Evolutionary conservation across 2,329 filamentous ascomycete species (phyloP), one percentile per base, ranked within the genome.

Genomic region (Dichotomopilus funicola): DNA sequence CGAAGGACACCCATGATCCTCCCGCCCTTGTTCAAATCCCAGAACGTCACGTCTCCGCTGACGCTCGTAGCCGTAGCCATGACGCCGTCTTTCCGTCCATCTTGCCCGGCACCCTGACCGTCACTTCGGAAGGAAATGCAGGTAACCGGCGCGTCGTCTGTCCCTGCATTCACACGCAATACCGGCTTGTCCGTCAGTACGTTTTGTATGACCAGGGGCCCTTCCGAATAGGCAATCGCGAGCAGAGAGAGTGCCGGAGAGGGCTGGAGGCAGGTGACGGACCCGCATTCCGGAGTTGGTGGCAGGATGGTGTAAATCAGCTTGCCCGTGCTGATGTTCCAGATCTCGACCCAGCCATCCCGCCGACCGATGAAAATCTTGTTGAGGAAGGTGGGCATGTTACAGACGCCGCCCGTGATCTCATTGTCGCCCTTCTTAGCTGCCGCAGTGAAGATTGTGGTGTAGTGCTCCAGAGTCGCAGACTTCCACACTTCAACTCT

Each of bases 301-400:
- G 94, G 88, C 11, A 94, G 75, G 51, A 99, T 86, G 1, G 91
- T 95, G 71, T 96, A 95, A 34, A 99, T 83, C 53, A 96, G 78
- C 70, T 95, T 96, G 48, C 82, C 91, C 3, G 89, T 96, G 68
- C 88, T 95, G 58, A 99, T 77, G 67, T 99, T 99, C 92, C 94
- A 99, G 50, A 99, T 95, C 67, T 99, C 94, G 7, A 96, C 86
- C 70, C 85, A 87, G 6, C 94, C 94, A 69, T 99, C 91, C 60
- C 81, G 82, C 64, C 90, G 85, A 8, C 90, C 95, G 2, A 90
- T 88, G 62, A 97, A 90, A 45, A 99, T 82, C 72, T 99, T 99
- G 77, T 99, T 99, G 58, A 99, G 73, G 70, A 91, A 95, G 0
- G 94, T 97, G 1, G 92, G 91, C 86, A 97, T 90, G 65, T 83